Evolutionary conservation across 1,284 basidiomycete species (phyloP).

Genomic region (Leccinum pachyderme): DNA sequence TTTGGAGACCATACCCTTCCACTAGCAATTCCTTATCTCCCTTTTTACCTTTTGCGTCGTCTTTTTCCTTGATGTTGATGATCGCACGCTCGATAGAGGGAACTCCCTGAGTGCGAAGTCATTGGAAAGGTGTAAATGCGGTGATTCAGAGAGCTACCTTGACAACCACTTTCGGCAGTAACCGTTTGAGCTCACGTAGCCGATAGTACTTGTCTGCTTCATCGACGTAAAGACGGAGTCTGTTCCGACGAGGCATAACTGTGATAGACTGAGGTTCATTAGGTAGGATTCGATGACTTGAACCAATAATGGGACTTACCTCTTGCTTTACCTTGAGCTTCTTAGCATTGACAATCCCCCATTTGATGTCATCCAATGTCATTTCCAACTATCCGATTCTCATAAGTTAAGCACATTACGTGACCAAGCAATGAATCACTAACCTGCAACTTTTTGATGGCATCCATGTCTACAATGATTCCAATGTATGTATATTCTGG

Average conservation of each 20-base stretch:
- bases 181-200: conserved; percentile 81
- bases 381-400: conserved; percentile 71
- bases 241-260: conserved; percentile 71
- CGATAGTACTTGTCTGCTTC: conserved; percentile 87
- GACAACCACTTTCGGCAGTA: conserved; percentile 81
- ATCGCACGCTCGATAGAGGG: conserved; percentile 85
- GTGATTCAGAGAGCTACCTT: conserved; percentile 52
- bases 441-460: conserved; percentile 89
- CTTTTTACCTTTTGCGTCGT: conserved; percentile 72
- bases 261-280: conserved; percentile 57
- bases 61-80: conserved; percentile 88
- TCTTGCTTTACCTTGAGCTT: conserved; percentile 94
- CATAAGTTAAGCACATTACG: not conserved
- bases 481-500: conserved; percentile 91
- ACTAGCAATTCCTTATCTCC: conserved; percentile 87
- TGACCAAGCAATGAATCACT: conserved; percentile 7
- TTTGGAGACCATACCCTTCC: conserved; percentile 96
- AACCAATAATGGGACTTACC: conserved; percentile 39
- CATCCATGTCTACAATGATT: conserved; percentile 88
- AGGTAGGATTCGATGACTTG: conserved; percentile 1
- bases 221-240: conserved; percentile 86
- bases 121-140: not conserved
- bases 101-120: conserved; percentile 58
- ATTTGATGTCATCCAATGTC: conserved; percentile 90
- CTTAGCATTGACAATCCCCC: conserved; percentile 83